Evolutionary conservation across 1,139 yeast species (phyloP).

Genomic region (Kodamaea sp.): DNA sequence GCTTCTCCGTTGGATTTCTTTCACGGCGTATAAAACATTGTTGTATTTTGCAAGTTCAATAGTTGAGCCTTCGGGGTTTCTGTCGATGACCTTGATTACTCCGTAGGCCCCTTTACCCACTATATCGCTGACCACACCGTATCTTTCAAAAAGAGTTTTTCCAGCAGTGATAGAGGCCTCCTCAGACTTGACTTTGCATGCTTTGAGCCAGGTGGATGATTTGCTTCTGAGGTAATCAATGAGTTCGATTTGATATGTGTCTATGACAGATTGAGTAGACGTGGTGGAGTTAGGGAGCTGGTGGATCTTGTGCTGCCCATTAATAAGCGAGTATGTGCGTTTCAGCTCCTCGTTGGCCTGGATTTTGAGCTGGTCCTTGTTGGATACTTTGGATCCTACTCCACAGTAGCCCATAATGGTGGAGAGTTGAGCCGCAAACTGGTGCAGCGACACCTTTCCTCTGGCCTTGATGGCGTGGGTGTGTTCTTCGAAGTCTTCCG

Average conservation of each 20-base stretch:
- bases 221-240: slow-evolving; percentile 51
- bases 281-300: slow-evolving; percentile 24
- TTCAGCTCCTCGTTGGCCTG: slow-evolving; percentile 38
- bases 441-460: slow-evolving; percentile 12
- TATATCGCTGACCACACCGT: slow-evolving; percentile 78
- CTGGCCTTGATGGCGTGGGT: slow-evolving; percentile 27
- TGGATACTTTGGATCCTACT: slow-evolving; percentile 16
- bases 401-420: slow-evolving; percentile 41
- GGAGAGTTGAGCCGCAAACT: slow-evolving; percentile 25
- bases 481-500: slow-evolving; percentile 27
- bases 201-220: slow-evolving; percentile 10
- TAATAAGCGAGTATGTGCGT: slow-evolving; percentile 34
- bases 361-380: slow-evolving; percentile 20
- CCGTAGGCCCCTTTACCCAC: slow-evolving; percentile 90
- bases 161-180: slow-evolving; percentile 17
- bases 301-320: slow-evolving; percentile 23
- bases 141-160: slow-evolving; percentile 51
- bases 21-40: slow-evolving; percentile 61
- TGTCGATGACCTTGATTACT: slow-evolving; percentile 69
- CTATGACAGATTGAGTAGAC: slow-evolving; percentile 52
- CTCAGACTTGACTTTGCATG: slow-evolving; percentile 1
- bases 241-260: slow-evolving; percentile 52
- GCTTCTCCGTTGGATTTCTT: slow-evolving; percentile 49
- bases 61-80: slow-evolving; percentile 34
- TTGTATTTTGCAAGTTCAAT: slow-evolving; percentile 31